These are phyloP conservation scores for Endothia cerciana DNA, from an alignment of 2,329 filamentous ascomycete genomes.

Conservation along the genomic window DNA sequence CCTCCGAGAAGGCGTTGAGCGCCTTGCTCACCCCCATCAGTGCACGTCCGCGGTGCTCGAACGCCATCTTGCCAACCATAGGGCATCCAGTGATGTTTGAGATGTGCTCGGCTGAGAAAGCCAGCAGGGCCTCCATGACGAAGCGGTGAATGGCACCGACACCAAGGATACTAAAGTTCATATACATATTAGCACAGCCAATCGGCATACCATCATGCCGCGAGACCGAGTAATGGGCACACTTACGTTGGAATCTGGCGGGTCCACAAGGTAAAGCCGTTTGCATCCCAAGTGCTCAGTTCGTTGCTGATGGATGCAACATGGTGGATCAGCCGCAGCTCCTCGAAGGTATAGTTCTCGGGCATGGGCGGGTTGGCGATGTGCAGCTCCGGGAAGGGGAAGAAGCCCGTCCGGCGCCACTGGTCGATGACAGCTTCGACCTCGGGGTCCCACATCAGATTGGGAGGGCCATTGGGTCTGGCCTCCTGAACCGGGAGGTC, in stretches of 20 bases:
- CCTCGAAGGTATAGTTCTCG: conserved; percentile 73
- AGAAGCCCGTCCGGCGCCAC: conserved; percentile 83
- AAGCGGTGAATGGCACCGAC: conserved; percentile 82
- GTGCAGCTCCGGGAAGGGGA: conserved; percentile 81
- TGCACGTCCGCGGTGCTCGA: conserved; percentile 84
- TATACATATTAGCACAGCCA: conserved; percentile 28
- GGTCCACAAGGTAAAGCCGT: conserved; percentile 89
- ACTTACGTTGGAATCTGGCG: conserved; percentile 88
- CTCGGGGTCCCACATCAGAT: conserved; percentile 84
- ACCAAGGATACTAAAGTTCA: conserved; percentile 68
- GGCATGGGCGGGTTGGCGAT: conserved; percentile 77
- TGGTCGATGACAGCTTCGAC: conserved; percentile 79
- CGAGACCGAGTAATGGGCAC: no score
- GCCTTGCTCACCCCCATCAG: conserved; percentile 87
- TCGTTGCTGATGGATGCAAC: conserved; percentile 85
- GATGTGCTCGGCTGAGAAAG: conserved; percentile 93
- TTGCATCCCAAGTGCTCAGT: conserved; percentile 75
- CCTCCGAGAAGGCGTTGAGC: conserved; percentile 80
- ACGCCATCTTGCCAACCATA: conserved; percentile 84
- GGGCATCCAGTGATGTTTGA: conserved; percentile 86
- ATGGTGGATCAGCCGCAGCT: conserved; percentile 88
- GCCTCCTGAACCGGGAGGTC: conserved; percentile 74
- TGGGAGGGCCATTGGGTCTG: conserved; percentile 63
- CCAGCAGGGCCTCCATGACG: conserved; percentile 91
- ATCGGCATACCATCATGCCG: not conserved